phyloP scores from a whole-genome alignment of 78 protist species.

The Acrasis kona region DNA sequence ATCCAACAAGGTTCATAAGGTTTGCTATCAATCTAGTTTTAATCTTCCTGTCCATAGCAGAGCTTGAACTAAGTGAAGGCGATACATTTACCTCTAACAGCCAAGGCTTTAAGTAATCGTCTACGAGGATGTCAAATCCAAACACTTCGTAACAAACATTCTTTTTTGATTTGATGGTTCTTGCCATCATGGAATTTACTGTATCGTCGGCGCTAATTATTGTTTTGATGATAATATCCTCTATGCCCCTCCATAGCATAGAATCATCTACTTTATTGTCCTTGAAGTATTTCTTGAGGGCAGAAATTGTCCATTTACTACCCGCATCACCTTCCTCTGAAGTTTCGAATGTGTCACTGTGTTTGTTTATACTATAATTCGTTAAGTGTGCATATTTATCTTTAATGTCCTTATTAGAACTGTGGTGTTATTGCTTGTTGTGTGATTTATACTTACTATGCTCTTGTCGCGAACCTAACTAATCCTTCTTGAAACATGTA shows the following conservation, averaged over 20 bases:
- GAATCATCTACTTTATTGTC: too few relatives aligned
- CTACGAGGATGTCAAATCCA: constrained; percentile 66
- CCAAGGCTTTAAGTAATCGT: constrained; percentile 40
- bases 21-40: constrained; percentile 14
- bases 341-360: background rate
- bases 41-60: constrained; percentile 20
- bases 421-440: too few relatives aligned
- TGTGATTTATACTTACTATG: background rate
- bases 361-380: constrained; percentile 33
- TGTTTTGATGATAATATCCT: constrained; percentile 26
- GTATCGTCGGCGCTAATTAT: constrained; percentile 14
- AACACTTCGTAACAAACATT: constrained; percentile 41
- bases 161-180: background rate
- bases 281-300: background rate
- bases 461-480: constrained; percentile 56
- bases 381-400: constrained; percentile 26
- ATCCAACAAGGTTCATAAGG: background rate
- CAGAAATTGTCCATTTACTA: constrained; percentile 7
- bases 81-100: constrained; percentile 63
- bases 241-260: constrained; percentile 5
- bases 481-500: constrained; percentile 32
- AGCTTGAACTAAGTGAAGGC: constrained; percentile 40
- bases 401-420: too few relatives aligned
- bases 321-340: background rate
- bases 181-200: background rate